phyloP scores from a whole-genome alignment of 2,329 filamentous ascomycete species.

The Pseudogymnoascus sp. region DNA sequence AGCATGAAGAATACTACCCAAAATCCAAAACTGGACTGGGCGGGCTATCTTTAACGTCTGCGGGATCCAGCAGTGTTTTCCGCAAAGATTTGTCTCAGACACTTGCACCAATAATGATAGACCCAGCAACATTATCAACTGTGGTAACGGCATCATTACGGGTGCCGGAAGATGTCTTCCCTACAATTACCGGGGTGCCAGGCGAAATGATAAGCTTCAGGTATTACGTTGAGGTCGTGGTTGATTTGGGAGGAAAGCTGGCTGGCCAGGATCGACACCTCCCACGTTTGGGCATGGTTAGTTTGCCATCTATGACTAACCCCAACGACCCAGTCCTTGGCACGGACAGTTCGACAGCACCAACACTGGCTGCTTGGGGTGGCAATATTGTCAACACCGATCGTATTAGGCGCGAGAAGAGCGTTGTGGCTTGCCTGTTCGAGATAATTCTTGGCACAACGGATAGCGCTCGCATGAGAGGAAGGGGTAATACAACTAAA shows the following conservation, averaged over 20 bases:
- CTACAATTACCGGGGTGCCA: constrained; percentile 81
- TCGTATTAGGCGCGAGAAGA: constrained; percentile 76
- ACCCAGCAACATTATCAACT: constrained; percentile 68
- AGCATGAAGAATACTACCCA: constrained; percentile 72
- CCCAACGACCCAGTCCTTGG: constrained; percentile 10
- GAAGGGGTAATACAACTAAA: constrained; percentile 18
- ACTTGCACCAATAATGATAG: constrained; percentile 79
- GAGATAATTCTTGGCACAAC: constrained; percentile 81
- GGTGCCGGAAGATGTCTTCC: constrained; percentile 83
- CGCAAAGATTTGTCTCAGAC: constrained; percentile 89
- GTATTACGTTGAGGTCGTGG: constrained; percentile 86
- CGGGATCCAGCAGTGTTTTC: constrained; percentile 83
- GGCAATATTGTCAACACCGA: constrained; percentile 80
- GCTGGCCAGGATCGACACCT: constrained; percentile 48
- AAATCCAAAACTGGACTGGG: constrained; percentile 79
- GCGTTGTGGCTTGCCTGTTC: constrained; percentile 79
- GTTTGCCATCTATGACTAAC: constrained; percentile 17
- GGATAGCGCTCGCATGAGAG: constrained; percentile 48
- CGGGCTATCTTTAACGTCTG: constrained; percentile 77
- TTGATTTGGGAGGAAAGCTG: constrained; percentile 84
- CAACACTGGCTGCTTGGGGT: constrained; percentile 45
- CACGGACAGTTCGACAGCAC: constrained; percentile 33
- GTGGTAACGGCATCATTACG: constrained; percentile 76
- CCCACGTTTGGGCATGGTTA: constrained; percentile 23
- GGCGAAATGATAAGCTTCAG: constrained; percentile 92